Evolutionary conservation across 306 rosid species (phyloP), one percentile per base, ranked within the genome.

Genomic region (Quercus cerris): DNA sequence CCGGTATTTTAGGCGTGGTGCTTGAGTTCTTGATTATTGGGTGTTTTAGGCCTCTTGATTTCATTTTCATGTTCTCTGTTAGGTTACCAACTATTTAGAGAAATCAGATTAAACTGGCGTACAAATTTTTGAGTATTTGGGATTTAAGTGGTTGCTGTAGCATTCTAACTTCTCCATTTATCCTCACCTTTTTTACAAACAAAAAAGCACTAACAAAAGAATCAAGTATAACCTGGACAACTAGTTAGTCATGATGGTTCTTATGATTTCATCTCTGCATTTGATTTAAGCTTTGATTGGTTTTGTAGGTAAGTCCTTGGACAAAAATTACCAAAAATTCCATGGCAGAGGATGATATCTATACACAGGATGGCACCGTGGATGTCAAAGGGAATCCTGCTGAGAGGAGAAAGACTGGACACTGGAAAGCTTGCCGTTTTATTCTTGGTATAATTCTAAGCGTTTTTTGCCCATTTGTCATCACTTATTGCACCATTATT

Each of bases 341-440:
- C 11, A 92, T 89, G 92, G 90, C 76, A 25, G 91, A 81, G 44
- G 89, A 85, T 3, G 91, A 85, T 15, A 68, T 83, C n/a, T 91
- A 88, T 67, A 89, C 94, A 23, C 81, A 90, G 15, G 94, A 93
- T 82, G 97, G 98, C 15, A 93, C 97, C 51, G 20, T 87, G 72
- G 86, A 82, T 77, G 70, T 88, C 78, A 51, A 57, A 23, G 82
- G 62, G 73, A 91, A 88, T 10, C 94, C 94, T 38, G 97, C 98
- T 71, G 83, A 76, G 75, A 93, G 88, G 91, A 85, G 75, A 49
- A 90, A 83, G 83, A 91, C 97, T 15, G 98, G 98, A 82, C 82
- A 91, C 12, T 93, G 98, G 98, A 90, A 68, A 82, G 93, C 97
- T 3, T 93, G 97, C 80, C 93, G 84, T 56, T 93, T 81, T 58